Percentiles rank a stretch among this genome's conserved stretches.
Evolutionary conservation across 2,329 filamentous ascomycete genomes (phyloP).

Genomic region (Trichoderma endophyticum): DNA sequence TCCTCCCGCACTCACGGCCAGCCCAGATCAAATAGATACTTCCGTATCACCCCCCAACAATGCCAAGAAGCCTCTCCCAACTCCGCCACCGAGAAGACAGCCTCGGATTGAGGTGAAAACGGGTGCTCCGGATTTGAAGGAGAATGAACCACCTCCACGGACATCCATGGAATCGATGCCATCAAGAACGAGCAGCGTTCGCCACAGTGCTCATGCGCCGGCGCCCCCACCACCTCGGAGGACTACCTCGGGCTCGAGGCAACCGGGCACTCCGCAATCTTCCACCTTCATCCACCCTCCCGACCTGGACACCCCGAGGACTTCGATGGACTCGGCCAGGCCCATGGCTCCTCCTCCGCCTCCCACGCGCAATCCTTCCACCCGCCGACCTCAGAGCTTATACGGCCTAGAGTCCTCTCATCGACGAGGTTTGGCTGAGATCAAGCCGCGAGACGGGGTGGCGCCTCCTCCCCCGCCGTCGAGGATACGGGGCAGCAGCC

Average conservation of each 20-base stretch:
- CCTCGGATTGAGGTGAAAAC: constrained; percentile 43
- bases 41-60: background rate
- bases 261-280: constrained; percentile 25
- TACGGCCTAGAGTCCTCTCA: constrained; percentile 39
- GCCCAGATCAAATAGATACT: constrained; percentile 6
- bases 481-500: constrained; percentile 46
- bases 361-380: constrained; percentile 43
- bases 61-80: constrained; percentile 45
- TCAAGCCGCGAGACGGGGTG: constrained; percentile 30
- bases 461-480: constrained; percentile 49
- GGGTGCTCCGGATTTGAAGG: constrained; percentile 19
- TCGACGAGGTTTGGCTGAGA: constrained; percentile 29
- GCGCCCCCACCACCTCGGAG: constrained; percentile 56
- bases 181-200: constrained; percentile 46
- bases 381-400: constrained; percentile 44
- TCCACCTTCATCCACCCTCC: constrained; percentile 22
- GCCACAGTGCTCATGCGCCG: constrained; percentile 42
- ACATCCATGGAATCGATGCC: constrained; percentile 50
- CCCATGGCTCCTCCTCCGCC: constrained; percentile 41
- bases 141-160: constrained; percentile 42
- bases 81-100: constrained; percentile 49
- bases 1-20: background rate
- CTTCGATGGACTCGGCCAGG: constrained; percentile 23
- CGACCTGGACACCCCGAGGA: constrained; percentile 19
- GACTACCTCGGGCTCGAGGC: constrained; percentile 39